Percentiles rank a stretch among this genome's conserved stretches.
Conservation (phyloP, 164 flowering plant species). For the Malania oleifera region DNA sequence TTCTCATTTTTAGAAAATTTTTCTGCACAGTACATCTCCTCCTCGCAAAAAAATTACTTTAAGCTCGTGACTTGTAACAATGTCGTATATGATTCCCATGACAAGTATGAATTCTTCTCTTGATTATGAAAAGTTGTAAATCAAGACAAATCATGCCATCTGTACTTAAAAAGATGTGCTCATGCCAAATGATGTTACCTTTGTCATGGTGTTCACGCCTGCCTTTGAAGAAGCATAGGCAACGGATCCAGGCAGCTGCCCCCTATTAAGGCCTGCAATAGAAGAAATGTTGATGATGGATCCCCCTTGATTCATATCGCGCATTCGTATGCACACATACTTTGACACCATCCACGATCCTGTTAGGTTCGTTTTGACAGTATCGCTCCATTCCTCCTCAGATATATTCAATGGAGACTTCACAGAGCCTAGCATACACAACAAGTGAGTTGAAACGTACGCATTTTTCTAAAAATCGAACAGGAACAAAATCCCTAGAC, state of each 20-base stretch:
- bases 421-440: conserved; percentile 37
- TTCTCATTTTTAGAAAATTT: no score
- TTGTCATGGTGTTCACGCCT: conserved; percentile 52
- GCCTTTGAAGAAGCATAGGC: conserved; percentile 62
- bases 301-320: conserved; percentile 46
- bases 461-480: no score
- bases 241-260: conserved; percentile 49
- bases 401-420: conserved; percentile 37
- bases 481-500: no score
- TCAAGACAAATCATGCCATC: no score
- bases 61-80: no score
- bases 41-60: no score
- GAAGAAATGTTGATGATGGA: conserved; percentile 76
- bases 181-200: conserved; percentile 33
- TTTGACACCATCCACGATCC: conserved; percentile 80
- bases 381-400: conserved; percentile 67
- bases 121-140: no score
- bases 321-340: conserved; percentile 49
- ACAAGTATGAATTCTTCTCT: no score
- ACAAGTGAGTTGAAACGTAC: no score
- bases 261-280: conserved; percentile 58
- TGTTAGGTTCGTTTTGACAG: conserved; percentile 45
- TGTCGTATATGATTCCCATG: no score
- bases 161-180: no score
- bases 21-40: no score